A percentile compares a stretch with the other conserved stretches of the same genome.
Evolutionary conservation across 768 basidiomycete species (phyloP).

Genomic region (Hericium coralloides): DNA sequence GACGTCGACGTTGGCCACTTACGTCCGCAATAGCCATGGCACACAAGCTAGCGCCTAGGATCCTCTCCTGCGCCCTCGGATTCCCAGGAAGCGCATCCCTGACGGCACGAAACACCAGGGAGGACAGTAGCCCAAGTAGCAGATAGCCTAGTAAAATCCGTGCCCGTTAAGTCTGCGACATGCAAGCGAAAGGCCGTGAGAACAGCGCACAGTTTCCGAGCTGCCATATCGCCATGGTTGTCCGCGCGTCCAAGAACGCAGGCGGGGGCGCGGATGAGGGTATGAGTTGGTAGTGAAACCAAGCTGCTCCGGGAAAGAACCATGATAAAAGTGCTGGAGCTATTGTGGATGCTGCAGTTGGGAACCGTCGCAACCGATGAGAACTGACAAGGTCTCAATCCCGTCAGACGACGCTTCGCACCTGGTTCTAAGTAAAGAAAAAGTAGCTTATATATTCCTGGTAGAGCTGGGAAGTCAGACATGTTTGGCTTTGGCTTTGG

Average conservation of each 20-base stretch:
- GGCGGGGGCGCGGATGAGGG: constrained; percentile 32
- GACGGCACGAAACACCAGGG: constrained; percentile 58
- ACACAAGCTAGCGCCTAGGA: constrained; percentile 52
- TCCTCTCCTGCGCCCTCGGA: constrained; percentile 55
- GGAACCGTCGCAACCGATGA: neutral
- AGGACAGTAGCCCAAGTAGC: constrained; percentile 54
- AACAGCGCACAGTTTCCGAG: constrained; percentile 48
- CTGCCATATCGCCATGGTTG: constrained; percentile 58
- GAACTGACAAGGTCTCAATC: neutral
- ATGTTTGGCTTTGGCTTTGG: constrained; percentile 3
- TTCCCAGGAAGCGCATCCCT: constrained; percentile 49
- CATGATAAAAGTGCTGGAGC: constrained; percentile 42
- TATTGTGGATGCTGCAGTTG: constrained; percentile 37
- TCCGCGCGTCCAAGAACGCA: constrained; percentile 36
- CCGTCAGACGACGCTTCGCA: constrained; percentile 15
- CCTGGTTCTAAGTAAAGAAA: constrained; percentile 63
- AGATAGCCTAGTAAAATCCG: constrained; percentile 40
- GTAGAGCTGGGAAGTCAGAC: constrained; percentile 44
- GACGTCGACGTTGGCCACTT: constrained; percentile 18
- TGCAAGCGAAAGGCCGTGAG: neutral
- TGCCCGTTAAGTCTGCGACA: neutral
- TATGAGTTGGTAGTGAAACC: constrained; percentile 62
- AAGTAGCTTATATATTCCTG: constrained; percentile 51
- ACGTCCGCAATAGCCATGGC: constrained; percentile 69
- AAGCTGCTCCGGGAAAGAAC: constrained; percentile 49